Base-by-base conservation (phyloP, 1,284 basidiomycete species). In the Stereum hirsutum region DNA sequence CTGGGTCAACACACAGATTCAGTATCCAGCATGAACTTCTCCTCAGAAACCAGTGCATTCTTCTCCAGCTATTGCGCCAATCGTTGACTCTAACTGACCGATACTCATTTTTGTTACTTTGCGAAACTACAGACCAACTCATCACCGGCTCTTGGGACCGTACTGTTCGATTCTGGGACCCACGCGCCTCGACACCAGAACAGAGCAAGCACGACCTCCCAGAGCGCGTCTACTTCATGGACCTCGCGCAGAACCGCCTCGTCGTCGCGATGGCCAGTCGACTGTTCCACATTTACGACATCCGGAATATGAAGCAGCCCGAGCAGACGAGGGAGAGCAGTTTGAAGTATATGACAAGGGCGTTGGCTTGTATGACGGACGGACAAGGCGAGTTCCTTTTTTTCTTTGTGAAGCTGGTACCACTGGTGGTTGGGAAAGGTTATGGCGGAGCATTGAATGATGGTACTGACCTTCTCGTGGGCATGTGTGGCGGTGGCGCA, bases 271-370 rank as follows among this genome's bases (percentile, higher is more conserved):
- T 94, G 82, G 91, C 91, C 1, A 89, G 87, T 49, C 75, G 93
- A 4, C 66, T 90, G 11, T 91, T 96, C 52, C 76, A 85, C 56
- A 90, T 96, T 10, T 96, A 88, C 55, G 87, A 92, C 50, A 68
- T 90, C 8, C 70, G 83, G 26, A 81, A 81, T 51, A 82, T 95
- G 74, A 68, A 74, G 46, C 62, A 70, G 42, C 80, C 86, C 0
- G 70, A 75, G 41, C 88, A 93, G 56, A 75, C 78, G 55, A 66
- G 96, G 47, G 96, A 98, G 65, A 93, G 89, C 58, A 90, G 88
- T 51, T 64, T 99, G 49, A 98, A 97, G 64, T 98, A 89, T 60
- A 89, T 98, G 84, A 94, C 94, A 26, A 68, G 93, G 40, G 85
- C 83, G 43, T 64, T 99, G 33, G 87, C 86, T 14, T 93, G 89